Percentiles rank a stretch among this genome's conserved stretches.
These are phyloP conservation scores for Penicillium antarcticum DNA, from an alignment of 495 filamentous ascomycete species.

Conservation along the genomic window DNA sequence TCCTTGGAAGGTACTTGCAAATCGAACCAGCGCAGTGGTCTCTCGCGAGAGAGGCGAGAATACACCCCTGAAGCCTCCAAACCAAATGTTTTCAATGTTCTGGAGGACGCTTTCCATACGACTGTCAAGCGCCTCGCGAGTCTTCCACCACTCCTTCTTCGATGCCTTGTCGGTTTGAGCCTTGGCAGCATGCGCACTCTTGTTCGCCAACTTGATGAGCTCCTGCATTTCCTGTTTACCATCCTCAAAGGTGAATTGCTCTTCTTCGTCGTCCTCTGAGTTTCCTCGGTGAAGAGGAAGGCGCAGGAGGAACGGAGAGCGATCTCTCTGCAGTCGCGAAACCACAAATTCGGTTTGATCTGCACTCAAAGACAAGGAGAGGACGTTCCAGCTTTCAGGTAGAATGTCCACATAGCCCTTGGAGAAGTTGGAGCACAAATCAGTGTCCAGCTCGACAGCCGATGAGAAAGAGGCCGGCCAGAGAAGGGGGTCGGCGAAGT, in stretches of 20 bases:
- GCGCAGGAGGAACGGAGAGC: slow-evolving; percentile 77
- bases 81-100: slow-evolving; percentile 89
- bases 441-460: slow-evolving; percentile 17
- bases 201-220: slow-evolving; percentile 75
- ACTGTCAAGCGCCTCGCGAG: slow-evolving; percentile 72
- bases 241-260: slow-evolving; percentile 77
- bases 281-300: slow-evolving; percentile 79
- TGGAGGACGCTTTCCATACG: slow-evolving; percentile 73
- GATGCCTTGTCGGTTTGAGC: slow-evolving; percentile 55
- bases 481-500: slow-evolving; percentile 36
- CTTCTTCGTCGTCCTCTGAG: slow-evolving; percentile 77
- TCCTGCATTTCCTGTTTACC: slow-evolving; percentile 75
- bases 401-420: slow-evolving; percentile 59
- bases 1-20: slow-evolving; percentile 72
- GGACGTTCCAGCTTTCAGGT: slow-evolving; percentile 74
- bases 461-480: slow-evolving; percentile 31
- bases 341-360: slow-evolving; percentile 77
- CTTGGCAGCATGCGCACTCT: slow-evolving; percentile 72
- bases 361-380: slow-evolving; percentile 82
- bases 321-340: slow-evolving; percentile 67
- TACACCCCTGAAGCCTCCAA: slow-evolving; percentile 88
- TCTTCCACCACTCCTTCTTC: slow-evolving; percentile 84
- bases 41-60: slow-evolving; percentile 70
- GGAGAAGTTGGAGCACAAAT: slow-evolving; percentile 33
- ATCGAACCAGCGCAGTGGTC: slow-evolving; percentile 61